These are phyloP conservation scores for Biscogniauxia marginata DNA, from an alignment of 2,329 filamentous ascomycete genomes.

Conservation along the genomic window DNA sequence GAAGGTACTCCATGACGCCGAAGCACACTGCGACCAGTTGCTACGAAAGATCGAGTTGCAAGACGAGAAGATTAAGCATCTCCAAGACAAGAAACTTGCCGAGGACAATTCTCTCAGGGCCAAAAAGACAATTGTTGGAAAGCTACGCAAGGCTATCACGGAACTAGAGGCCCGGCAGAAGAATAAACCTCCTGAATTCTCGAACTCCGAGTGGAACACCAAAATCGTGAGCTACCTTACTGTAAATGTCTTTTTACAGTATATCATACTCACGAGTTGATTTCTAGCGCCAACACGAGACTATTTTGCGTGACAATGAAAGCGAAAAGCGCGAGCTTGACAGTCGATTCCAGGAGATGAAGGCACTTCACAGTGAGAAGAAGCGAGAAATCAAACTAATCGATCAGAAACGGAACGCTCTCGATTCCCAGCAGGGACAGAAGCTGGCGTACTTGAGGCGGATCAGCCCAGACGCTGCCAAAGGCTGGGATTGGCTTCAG, in stretches of 20 bases:
- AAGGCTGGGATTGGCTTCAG: slow-evolving; percentile 81
- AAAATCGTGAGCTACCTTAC: slow-evolving; percentile 59
- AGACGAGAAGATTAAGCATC: slow-evolving; percentile 43
- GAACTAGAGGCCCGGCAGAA: slow-evolving; percentile 62
- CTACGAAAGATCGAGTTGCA: slow-evolving; percentile 33
- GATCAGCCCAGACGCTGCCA: slow-evolving; percentile 61
- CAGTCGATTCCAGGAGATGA: slow-evolving; percentile 38
- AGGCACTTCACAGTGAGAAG: slow-evolving; percentile 41
- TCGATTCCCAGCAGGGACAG: slow-evolving; percentile 75
- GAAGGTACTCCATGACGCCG: slow-evolving; percentile 51
- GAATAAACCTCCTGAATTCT: slow-evolving; percentile 64
- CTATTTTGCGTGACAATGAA: slow-evolving; percentile 52
- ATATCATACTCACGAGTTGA: slow-evolving; percentile 25
- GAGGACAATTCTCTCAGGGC: slow-evolving; percentile 49
- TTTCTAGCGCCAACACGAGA: slow-evolving; percentile 58
- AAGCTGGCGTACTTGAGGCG: slow-evolving; percentile 64
- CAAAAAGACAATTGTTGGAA: slow-evolving; percentile 40
- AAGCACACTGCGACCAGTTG: slow-evolving; percentile 48
- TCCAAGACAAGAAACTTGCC: slow-evolving; percentile 47
- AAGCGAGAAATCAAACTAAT: slow-evolving; percentile 38
- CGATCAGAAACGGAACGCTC: slow-evolving; percentile 50
- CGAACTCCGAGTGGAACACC: slow-evolving; percentile 68
- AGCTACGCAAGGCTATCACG: slow-evolving; percentile 57
- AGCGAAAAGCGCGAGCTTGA: slow-evolving; percentile 38
- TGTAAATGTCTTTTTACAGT: not conserved